Evolutionary conservation across 225 moss, liverwort and hornwort species (phyloP), one percentile per base, ranked within the genome.

Genomic region (Antitrichia curtipendula): DNA sequence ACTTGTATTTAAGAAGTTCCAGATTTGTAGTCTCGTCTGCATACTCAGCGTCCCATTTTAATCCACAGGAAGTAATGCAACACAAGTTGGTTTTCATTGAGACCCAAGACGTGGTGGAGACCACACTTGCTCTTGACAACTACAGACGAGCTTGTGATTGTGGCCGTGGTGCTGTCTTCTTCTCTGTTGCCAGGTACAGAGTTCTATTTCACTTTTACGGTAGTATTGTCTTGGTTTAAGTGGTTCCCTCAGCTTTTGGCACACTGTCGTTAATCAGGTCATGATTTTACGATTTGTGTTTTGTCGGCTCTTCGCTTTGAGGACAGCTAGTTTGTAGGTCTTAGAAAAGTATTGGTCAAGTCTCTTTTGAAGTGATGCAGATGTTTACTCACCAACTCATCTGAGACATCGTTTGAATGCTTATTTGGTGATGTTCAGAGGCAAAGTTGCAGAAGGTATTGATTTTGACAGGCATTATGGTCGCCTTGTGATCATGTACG

Each of bases 81-180:
- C 97, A 97, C 93, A 99, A 99, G 88, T 88, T 99, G 90, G 99
- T 99, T 69, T 99, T 99, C 74, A 97, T 99, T 77, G 99, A 99
- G 94, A 99, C 99, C 73, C 99, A 99, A 89, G 99, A 99, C 86
- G 99, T 99, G 76, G 99, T 99, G 90, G 99, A 99, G 93, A 99
- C 99, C 70, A 99, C 99, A 38, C 94, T 99, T 70, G 99, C 99
- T 41, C 97, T 99, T 78, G 99, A 99, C 85, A 99, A 99, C 88
- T 99, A 99, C 89, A 97, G 99, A 86, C 93, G 97, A 87, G 99
- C 99, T 71, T 99, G 99, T 91, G 99, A 99, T 88, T 99, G 97
- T 93, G 99, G 99, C 87, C 96, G 99, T 87, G 99, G 99, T 81
- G 99, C 97, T 86, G 97, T 99, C 23, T 99, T 99, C 87, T 97